Base-by-base conservation (phyloP, 2,329 filamentous ascomycete species). In the Plectosphaerella plurivora region DNA sequence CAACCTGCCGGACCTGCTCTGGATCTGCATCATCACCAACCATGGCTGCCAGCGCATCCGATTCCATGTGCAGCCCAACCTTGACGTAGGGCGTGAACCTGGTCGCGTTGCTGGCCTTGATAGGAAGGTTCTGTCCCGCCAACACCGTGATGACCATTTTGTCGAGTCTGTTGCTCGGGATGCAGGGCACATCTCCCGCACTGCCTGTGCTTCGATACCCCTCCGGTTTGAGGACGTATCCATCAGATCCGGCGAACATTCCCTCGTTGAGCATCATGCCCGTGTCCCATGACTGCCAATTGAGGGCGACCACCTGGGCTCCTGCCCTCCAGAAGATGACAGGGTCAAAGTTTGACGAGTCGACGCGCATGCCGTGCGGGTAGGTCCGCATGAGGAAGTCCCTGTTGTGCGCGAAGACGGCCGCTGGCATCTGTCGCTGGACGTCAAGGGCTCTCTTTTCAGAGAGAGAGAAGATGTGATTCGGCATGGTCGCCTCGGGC, bases 281-380 rank as follows among this genome's bases (percentile, higher is more conserved):
- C 52, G 93, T 83, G 65, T 97, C 93, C 60, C 91, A 88, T 2
- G 87, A 93, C 70, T 99, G 94, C 92, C 93, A 97, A 67, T 99
- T 97, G 68, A 97, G 81, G n/a, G 94, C 93, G 4, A 91, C 92
- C 92, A 99, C 97, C 68, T 99, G 94, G 16, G 96, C 92, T 28
- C 94, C 93, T 49, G 89, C 85, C 48, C 91, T 84, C 94, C 94
- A 99, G 65, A 91, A 95, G 42, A 84, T 84, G 57, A 91, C 85
- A 1, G 94, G 94, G 62, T 97, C 91, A 46, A 93, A 94, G 66
- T 99, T 99, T 20, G 89, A 89, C 42, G 91, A 97, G 61, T 86
- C 84, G 50, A 96, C 79, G 33, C 92, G 84, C 56, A 82, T 80
- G 3, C 83, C 86, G 24, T 87, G 86, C 3, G 94, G 94, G 65